Evolutionary conservation across 2,329 filamentous ascomycete species (phyloP), one percentile per base, ranked within the genome.

Genomic region (Epichloe coenophiala): DNA sequence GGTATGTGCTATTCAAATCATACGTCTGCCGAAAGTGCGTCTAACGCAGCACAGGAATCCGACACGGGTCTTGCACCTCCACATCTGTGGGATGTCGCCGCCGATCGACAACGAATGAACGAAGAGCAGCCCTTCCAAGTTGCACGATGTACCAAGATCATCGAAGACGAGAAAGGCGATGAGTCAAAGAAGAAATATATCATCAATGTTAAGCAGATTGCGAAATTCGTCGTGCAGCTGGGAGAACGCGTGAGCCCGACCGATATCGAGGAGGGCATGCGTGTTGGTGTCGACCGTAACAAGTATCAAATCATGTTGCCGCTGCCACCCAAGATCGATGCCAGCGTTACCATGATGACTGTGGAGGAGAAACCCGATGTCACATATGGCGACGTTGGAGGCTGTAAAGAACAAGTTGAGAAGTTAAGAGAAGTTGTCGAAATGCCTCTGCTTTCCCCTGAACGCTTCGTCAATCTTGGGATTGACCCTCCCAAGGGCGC

Each of bases 161-260:
- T 98, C 60, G 83, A 89, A 54, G 91, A 97, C 65, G 90, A 95
- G 67, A 91, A 93, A 71, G 68, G 68, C n/a, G 90, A 97, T 66
- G 77, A 88, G 54, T 87, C 95, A 56, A 98, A 98, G 80, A 95
- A 86, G 81, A 98, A 97, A 82, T 98, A 98, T 74, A 90, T 98
- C 63, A 98, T 98, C 78, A 98, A 98, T 71, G 91, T 98, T 60
- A 98, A 98, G 77, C 93, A 98, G 71, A 98, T 98, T 63, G 93
- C 93, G 63, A 98, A 98, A 73, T 98, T 98, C 63, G 93, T 98
- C 47, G 93, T 98, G 58, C 93, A 96, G 70, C 81, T 98, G 48
- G 93, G 93, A 60, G 93, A 98, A 66, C 85, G 93, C 57, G 93
- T 98, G 60, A 94, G 87, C 64, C 93, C 93, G 47, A 97, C 93